phyloP scores from a whole-genome alignment of 106 monocot genomes.

The Apostasia shenzhenica region DNA sequence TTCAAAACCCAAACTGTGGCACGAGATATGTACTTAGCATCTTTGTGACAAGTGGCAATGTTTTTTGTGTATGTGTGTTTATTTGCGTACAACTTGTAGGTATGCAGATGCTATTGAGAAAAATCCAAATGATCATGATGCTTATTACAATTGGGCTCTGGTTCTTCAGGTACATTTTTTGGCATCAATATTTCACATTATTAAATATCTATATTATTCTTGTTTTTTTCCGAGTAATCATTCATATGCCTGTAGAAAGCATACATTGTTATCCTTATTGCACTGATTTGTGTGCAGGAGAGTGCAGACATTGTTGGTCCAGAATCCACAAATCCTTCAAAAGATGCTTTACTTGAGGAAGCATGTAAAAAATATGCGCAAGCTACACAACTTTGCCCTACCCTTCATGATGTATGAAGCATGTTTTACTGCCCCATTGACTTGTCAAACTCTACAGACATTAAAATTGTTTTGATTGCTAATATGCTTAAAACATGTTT shows the following conservation, averaged over 20 bases:
- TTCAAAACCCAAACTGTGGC: too few species aligned
- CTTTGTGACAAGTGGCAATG: too few species aligned
- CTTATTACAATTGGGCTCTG: conserved; percentile 96
- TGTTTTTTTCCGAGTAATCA: not conserved
- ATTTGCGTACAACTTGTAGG: conserved; percentile 25
- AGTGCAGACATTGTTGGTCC: conserved; percentile 89
- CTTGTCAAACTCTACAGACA: too few species aligned
- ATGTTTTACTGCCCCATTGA: not conserved
- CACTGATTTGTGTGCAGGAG: conserved; percentile 43
- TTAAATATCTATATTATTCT: not conserved
- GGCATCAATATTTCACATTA: too few species aligned
- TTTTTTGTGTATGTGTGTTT: not conserved
- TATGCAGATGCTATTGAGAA: conserved; percentile 91
- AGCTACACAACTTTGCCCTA: conserved; percentile 88
- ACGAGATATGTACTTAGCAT: too few species aligned
- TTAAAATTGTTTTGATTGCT: not conserved
- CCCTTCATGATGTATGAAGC: conserved; percentile 83
- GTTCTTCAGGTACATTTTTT: conserved; percentile 72
- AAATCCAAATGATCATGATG: conserved; percentile 93
- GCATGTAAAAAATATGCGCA: conserved; percentile 98
- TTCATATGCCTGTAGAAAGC: not conserved
- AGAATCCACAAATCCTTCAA: conserved; percentile 60
- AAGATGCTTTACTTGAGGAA: conserved; percentile 95
- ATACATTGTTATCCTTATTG: not conserved
- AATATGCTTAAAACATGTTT: not conserved